These are phyloP conservation scores for Hericium alpestre DNA, from an alignment of 768 basidiomycete genomes.

Conservation along the genomic window DNA sequence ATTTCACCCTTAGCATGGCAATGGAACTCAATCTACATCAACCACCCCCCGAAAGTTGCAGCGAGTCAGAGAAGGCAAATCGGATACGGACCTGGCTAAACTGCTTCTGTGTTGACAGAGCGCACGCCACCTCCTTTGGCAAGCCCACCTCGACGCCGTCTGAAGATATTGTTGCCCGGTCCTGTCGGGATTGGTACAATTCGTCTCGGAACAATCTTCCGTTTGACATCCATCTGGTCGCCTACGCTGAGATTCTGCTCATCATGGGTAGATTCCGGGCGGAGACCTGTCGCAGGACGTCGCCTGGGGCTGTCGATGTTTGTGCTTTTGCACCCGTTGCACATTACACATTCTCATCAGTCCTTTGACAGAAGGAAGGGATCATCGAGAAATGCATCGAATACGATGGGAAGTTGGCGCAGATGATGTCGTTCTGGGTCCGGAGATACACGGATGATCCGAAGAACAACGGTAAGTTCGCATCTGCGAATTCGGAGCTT, in stretches of 20 bases:
- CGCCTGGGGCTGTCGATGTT: neutral
- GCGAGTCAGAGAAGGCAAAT: slow-evolving; percentile 78
- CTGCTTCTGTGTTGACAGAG: slow-evolving; percentile 82
- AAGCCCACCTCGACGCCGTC: slow-evolving; percentile 75
- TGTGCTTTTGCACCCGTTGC: neutral
- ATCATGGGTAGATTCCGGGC: neutral
- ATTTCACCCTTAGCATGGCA: neutral
- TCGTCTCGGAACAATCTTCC: slow-evolving; percentile 49
- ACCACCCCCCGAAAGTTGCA: slow-evolving; percentile 45
- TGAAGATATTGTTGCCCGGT: slow-evolving; percentile 70
- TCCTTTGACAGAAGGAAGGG: neutral
- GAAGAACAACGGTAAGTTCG: neutral
- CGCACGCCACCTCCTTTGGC: slow-evolving; percentile 80
- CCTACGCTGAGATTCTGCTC: neutral
- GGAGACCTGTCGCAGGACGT: neutral
- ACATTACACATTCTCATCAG: neutral
- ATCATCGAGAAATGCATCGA: neutral
- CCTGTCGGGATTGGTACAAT: slow-evolving; percentile 68
- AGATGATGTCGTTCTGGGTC: neutral
- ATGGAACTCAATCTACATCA: neutral
- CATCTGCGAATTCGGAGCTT: neutral
- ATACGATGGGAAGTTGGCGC: neutral
- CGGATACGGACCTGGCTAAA: slow-evolving; percentile 84
- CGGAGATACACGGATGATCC: neutral
- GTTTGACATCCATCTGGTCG: neutral